Base-by-base conservation (phyloP, 129 eudicot species). In the Saussurea involucrata region DNA sequence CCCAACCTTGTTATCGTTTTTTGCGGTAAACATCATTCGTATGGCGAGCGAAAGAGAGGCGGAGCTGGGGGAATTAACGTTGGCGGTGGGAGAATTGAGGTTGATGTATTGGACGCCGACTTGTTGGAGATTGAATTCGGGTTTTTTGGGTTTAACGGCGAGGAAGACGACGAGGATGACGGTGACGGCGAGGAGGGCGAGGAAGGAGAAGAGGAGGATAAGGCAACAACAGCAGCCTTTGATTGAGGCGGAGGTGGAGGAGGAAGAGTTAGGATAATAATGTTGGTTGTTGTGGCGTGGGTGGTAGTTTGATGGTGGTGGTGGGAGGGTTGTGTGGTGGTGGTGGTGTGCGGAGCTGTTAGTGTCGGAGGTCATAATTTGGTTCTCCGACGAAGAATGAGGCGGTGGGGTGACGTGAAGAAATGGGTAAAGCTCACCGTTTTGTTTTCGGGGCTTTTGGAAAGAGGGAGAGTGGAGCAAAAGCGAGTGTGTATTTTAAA, bases 201-300 rank as follows among this genome's bases (percentile, higher is more conserved):
- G 87, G 92, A 95, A 88, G 75, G 97, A 87, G 82, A 95, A 90
- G 64, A 95, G 88, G 73, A 95, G 96, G 84, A 95, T 90, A 65
- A 95, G 95, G 63, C 97, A 95, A 77, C 99, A 95, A 74, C 97
- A 92, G 37, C 99, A 95, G 86, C 99, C 99, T 80, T 91, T 91
- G 74, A 95, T 76, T 5, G 96, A 85, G 78, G 99, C 91, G 49
- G 90, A 46, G 66, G 99, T 89, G 49, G 90, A 58, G 66, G 97
- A 73, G 66, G 84, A 61, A 8, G 92, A 82, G 69, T 89, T 24
- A 7, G 91, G 88, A 57, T 80, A 83, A 75, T 82, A 76, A 82
- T 80, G 84, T 42, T 76, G 82, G n/a, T n/a, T n/a, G n/a, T n/a
- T n/a, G n/a, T n/a, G n/a, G n/a, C n/a, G n/a, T n/a, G n/a, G n/a